A percentile compares a stretch with the other conserved stretches of the same genome.
Conservation (phyloP, 2,329 filamentous ascomycete genomes). For the Aspergillus sp. region DNA sequence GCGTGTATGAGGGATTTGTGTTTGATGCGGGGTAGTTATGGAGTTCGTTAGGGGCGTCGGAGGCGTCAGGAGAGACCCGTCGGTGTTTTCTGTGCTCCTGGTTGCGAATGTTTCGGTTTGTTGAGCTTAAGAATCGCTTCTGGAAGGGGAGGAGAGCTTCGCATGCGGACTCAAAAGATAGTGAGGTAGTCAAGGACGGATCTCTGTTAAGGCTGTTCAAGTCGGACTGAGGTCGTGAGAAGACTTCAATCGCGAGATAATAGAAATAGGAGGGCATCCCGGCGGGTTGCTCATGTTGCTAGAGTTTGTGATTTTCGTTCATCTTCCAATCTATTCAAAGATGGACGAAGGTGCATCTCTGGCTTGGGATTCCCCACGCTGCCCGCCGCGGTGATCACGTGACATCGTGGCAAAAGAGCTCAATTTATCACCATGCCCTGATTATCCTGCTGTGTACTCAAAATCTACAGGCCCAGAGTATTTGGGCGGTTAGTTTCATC, state of each 20-base stretch:
- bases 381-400: not conserved
- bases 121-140: conserved; percentile 23
- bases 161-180: conserved; percentile 35
- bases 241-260: conserved; percentile 61
- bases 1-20: not conserved
- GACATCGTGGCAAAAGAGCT: not conserved
- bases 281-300: conserved; percentile 31
- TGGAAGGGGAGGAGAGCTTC: conserved; percentile 41
- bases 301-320: conserved; percentile 4
- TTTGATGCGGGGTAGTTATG: conserved; percentile 10
- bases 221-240: conserved; percentile 37
- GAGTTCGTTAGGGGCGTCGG: conserved; percentile 2
- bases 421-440: not conserved
- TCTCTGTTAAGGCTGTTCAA: conserved; percentile 10
- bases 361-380: not conserved
- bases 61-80: conserved; percentile 7
- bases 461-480: no score
- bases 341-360: not conserved
- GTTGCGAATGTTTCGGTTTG: conserved; percentile 11
- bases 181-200: conserved; percentile 20
- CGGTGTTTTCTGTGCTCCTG: conserved; percentile 10
- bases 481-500: no score
- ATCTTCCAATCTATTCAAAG: not conserved
- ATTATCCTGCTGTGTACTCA: no score
- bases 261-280: conserved; percentile 65